These are phyloP conservation scores for Aspergillus awamori DNA, from an alignment of 2,329 filamentous ascomycete species.

Conservation along the genomic window DNA sequence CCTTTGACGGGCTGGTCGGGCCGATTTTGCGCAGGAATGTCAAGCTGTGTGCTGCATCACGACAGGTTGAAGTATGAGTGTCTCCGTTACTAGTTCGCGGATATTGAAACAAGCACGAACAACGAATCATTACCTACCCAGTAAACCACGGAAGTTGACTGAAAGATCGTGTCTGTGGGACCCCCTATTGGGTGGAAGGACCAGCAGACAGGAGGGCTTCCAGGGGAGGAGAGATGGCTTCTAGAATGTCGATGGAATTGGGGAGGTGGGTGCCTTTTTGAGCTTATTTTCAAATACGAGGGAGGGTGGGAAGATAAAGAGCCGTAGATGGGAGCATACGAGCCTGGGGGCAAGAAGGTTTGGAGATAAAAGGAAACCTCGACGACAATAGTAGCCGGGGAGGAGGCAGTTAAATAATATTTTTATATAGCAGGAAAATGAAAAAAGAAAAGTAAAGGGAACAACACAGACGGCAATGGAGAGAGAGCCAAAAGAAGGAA, in stretches of 20 bases:
- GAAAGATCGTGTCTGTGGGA: constrained; percentile 27
- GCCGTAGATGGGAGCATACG: not conserved
- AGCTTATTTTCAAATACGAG: not conserved
- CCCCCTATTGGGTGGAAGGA: not conserved
- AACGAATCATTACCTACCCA: not conserved
- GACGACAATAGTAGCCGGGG: too few relatives aligned
- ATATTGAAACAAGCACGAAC: not conserved
- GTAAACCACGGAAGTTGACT: constrained; percentile 11
- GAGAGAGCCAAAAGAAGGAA: not conserved
- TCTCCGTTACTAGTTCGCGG: too few relatives aligned
- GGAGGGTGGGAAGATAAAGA: not conserved
- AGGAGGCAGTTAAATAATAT: too few relatives aligned
- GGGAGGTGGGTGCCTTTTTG: not conserved
- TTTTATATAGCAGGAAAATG: not conserved
- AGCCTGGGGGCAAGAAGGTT: too few relatives aligned
- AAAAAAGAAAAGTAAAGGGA: not conserved
- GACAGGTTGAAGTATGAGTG: too few relatives aligned
- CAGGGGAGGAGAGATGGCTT: not conserved
- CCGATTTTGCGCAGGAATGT: too few relatives aligned
- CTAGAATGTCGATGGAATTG: not conserved
- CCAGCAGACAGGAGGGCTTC: not conserved
- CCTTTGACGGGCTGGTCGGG: not conserved
- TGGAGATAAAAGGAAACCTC: too few relatives aligned
- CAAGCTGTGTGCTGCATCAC: too few relatives aligned
- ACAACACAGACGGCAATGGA: not conserved